A percentile compares a stretch with the other conserved stretches of the same genome.
phyloP scores from a whole-genome alignment of 495 filamentous ascomycete species.

The Glonium stellatum region DNA sequence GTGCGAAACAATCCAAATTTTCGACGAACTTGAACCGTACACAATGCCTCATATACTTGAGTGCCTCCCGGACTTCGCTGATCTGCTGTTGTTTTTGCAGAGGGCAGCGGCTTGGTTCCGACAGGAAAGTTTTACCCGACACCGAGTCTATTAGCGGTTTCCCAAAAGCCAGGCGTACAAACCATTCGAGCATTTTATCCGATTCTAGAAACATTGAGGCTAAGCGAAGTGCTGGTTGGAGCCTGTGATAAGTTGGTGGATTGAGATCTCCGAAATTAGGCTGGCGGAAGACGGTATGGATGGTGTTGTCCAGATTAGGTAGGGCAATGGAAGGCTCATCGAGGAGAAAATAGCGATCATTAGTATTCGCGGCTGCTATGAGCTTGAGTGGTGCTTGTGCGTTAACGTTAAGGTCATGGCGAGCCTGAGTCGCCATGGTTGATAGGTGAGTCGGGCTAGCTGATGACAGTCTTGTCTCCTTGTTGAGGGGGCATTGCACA shows the following conservation, averaged over 20 bases:
- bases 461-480: not conserved
- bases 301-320: slow-evolving; percentile 15
- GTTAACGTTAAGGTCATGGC: not conserved
- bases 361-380: slow-evolving; percentile 11
- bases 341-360: slow-evolving; percentile 18
- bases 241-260: not conserved
- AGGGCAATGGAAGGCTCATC: slow-evolving; percentile 8
- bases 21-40: slow-evolving; percentile 11
- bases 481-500: not conserved
- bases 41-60: slow-evolving; percentile 16
- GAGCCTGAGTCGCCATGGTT: slow-evolving; percentile 3
- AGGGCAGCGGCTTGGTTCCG: slow-evolving; percentile 10
- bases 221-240: slow-evolving; percentile 18
- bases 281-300: slow-evolving; percentile 19
- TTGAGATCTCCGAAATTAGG: slow-evolving; percentile 3
- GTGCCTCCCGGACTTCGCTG: slow-evolving; percentile 3
- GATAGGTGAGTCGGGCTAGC: not conserved
- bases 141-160: slow-evolving; percentile 1
- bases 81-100: not conserved
- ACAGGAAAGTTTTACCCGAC: slow-evolving; percentile 9
- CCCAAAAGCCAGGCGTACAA: slow-evolving; percentile 14
- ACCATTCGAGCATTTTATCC: slow-evolving; percentile 18
- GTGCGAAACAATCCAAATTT: slow-evolving; percentile 1
- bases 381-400: slow-evolving; percentile 6
- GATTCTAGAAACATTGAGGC: slow-evolving; percentile 23